phyloP scores from a whole-genome alignment of 129 eudicot species.

The Sambucus nigra region DNA sequence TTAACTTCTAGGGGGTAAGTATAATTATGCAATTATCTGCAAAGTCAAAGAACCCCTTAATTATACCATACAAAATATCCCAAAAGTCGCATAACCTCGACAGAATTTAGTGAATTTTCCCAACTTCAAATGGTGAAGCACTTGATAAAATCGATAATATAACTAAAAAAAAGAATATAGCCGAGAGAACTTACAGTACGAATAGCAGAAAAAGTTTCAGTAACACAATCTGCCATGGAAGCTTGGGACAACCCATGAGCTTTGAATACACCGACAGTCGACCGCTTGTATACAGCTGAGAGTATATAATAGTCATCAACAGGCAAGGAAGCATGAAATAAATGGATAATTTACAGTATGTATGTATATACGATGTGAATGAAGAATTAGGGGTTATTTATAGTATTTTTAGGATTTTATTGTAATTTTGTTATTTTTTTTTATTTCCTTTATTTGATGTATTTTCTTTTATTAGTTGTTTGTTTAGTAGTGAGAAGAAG shows the following conservation, averaged over 20 bases:
- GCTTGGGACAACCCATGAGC: conserved; percentile 92
- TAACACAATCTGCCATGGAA: conserved; percentile 80
- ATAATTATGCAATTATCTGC: too few species aligned
- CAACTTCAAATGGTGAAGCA: not conserved
- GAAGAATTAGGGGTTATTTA: too few species aligned
- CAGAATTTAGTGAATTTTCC: not conserved
- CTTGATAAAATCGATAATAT: not conserved
- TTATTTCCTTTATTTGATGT: too few species aligned
- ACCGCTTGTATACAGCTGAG: conserved; percentile 81
- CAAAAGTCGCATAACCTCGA: not conserved
- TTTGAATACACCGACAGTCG: conserved; percentile 81
- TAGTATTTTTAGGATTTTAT: too few species aligned
- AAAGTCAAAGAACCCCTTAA: too few species aligned
- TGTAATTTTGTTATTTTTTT: too few species aligned
- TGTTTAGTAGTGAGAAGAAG: too few species aligned
- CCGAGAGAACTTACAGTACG: conserved; percentile 72
- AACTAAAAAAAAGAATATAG: not conserved
- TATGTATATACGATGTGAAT: too few species aligned
- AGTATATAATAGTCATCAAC: conserved; percentile 8
- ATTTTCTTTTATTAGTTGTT: too few species aligned
- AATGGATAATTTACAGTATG: too few species aligned
- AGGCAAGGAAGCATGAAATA: not conserved
- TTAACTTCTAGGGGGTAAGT: too few species aligned
- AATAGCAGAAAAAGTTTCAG: conserved; percentile 89
- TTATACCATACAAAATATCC: conserved; percentile 4